Evolutionary conservation across 2,329 filamentous ascomycete genomes (phyloP).

Genomic region (Verticillium longisporum): DNA sequence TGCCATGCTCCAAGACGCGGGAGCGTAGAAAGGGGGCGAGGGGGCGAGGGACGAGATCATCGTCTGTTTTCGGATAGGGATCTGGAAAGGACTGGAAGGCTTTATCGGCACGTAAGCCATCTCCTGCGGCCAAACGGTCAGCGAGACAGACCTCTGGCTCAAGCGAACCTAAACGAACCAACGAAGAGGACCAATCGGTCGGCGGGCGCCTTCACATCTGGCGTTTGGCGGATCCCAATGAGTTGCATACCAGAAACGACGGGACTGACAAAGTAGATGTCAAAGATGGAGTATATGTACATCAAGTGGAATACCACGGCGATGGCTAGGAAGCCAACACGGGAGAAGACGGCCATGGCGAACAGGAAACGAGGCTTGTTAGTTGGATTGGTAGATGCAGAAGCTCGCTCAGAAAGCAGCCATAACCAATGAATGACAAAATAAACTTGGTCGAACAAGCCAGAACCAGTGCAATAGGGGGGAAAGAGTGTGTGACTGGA

Average conservation of each 20-base stretch:
- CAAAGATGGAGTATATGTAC: conserved; percentile 94
- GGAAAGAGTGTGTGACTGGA: background rate
- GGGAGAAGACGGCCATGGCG: conserved; percentile 50
- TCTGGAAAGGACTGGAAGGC: conserved; percentile 91
- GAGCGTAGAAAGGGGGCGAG: conserved; percentile 90
- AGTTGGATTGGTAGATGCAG: background rate
- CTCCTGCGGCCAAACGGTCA: conserved; percentile 43
- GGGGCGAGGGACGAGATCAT: conserved; percentile 65
- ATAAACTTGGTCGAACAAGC: background rate
- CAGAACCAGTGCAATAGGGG: background rate
- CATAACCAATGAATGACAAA: background rate
- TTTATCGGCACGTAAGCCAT: conserved; percentile 94
- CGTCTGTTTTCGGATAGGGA: conserved; percentile 63
- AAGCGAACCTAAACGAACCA: conserved; percentile 44
- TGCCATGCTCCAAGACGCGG: conserved; percentile 79
- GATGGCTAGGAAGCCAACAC: conserved; percentile 78
- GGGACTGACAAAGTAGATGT: conserved; percentile 97
- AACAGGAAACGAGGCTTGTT: background rate
- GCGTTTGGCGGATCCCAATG: conserved; percentile 51
- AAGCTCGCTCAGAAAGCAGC: background rate
- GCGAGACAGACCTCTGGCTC: conserved; percentile 1
- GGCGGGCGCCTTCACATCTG: conserved; percentile 63
- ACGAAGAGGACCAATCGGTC: conserved; percentile 90
- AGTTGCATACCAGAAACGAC: conserved; percentile 93
- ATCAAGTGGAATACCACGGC: conserved; percentile 89